phyloP scores from a whole-genome alignment of 2,329 filamentous ascomycete genomes.

The Diaporthe sp. region DNA sequence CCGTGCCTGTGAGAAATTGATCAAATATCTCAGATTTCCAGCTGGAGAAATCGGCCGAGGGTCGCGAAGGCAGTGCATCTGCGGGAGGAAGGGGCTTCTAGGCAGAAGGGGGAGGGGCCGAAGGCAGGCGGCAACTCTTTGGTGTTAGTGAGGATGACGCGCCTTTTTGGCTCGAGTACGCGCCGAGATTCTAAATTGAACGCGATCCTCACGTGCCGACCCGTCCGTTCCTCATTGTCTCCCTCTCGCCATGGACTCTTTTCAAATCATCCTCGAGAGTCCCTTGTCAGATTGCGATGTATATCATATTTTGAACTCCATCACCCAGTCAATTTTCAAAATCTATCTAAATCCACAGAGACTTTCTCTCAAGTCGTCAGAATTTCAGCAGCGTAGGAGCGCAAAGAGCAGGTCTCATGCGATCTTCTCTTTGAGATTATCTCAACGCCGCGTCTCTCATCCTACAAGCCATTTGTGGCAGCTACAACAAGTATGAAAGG shows the following conservation, averaged over 20 bases:
- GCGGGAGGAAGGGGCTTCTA: neutral
- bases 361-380: neutral
- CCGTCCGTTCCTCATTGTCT: neutral
- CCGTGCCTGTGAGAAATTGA: neutral
- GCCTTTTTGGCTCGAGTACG: slow-evolving; percentile 15
- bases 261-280: neutral
- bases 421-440: neutral
- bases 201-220: slow-evolving; percentile 22
- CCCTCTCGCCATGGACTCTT: neutral
- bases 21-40: neutral
- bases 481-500: neutral
- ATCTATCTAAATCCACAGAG: neutral
- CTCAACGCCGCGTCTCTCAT: neutral
- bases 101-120: slow-evolving; percentile 24
- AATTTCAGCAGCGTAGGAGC: neutral
- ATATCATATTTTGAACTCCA: neutral
- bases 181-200: slow-evolving; percentile 18
- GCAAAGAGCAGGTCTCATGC: neutral
- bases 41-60: neutral
- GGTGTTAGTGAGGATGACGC: slow-evolving; percentile 21
- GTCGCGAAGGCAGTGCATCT: slow-evolving; percentile 19
- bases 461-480: neutral
- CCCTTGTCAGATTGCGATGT: neutral
- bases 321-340: neutral
- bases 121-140: slow-evolving; percentile 12